Percentiles rank a stretch among this genome's conserved stretches.
phyloP scores from a whole-genome alignment of 2,329 filamentous ascomycete genomes.

The Colletotrichum musicola region DNA sequence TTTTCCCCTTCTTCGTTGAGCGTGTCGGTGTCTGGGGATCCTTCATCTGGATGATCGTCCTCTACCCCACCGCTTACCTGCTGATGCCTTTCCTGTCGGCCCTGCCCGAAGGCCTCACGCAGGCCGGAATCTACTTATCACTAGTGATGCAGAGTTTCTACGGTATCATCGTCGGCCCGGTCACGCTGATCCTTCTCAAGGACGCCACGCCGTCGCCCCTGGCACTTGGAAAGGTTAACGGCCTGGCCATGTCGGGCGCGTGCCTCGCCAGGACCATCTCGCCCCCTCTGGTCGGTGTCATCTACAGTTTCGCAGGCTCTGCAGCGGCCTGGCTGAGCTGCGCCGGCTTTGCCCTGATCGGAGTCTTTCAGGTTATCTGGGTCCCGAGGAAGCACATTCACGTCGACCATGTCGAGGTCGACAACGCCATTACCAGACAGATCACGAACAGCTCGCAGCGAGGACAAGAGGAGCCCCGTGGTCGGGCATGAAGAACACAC shows the following conservation, averaged over 20 bases:
- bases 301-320: slow-evolving; percentile 72
- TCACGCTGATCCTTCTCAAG: slow-evolving; percentile 79
- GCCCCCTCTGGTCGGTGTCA: slow-evolving; percentile 74
- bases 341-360: slow-evolving; percentile 28
- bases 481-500: not conserved
- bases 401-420: slow-evolving; percentile 40
- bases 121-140: slow-evolving; percentile 74
- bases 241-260: slow-evolving; percentile 78
- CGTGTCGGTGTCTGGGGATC: slow-evolving; percentile 76
- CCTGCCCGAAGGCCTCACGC: slow-evolving; percentile 65
- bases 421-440: slow-evolving; percentile 26
- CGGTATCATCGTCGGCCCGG: slow-evolving; percentile 76
- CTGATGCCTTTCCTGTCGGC: slow-evolving; percentile 76
- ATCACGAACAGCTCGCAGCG: slow-evolving; percentile 27
- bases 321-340: slow-evolving; percentile 58
- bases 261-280: slow-evolving; percentile 78
- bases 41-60: slow-evolving; percentile 72
- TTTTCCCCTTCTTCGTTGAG: slow-evolving; percentile 75
- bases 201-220: slow-evolving; percentile 74
- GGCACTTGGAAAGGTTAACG: slow-evolving; percentile 78
- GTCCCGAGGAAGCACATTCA: slow-evolving; percentile 41
- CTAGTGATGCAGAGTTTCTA: slow-evolving; percentile 75
- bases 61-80: slow-evolving; percentile 77
- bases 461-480: slow-evolving; percentile 23
- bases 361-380: slow-evolving; percentile 37